Evolutionary conservation across 805 yeast species (phyloP).

Genomic region (Metschnikowia aberdeeniae): DNA sequence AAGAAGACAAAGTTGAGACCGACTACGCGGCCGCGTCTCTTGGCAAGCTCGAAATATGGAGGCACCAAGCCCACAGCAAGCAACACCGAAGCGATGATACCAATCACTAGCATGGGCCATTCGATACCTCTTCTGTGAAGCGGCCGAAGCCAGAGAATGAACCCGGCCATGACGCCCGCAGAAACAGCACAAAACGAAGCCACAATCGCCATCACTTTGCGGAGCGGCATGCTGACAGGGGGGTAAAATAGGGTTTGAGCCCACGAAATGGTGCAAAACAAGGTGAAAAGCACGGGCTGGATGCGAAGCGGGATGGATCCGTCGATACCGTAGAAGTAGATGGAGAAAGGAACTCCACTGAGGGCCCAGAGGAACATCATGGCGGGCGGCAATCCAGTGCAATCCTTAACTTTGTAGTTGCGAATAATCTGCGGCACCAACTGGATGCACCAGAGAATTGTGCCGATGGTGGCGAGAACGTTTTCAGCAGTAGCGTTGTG

Average conservation of each 20-base stretch:
- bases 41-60: slow-evolving; percentile 80
- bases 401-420: slow-evolving; percentile 71
- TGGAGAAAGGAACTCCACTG: slow-evolving; percentile 78
- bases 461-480: slow-evolving; percentile 82
- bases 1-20: slow-evolving; percentile 86
- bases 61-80: slow-evolving; percentile 79
- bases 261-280: slow-evolving; percentile 67
- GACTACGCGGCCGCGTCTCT: slow-evolving; percentile 77
- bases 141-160: slow-evolving; percentile 65
- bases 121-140: slow-evolving; percentile 44
- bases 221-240: slow-evolving; percentile 44
- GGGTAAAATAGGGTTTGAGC: slow-evolving; percentile 62
- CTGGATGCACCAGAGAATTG: slow-evolving; percentile 91
- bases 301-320: slow-evolving; percentile 75
- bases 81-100: slow-evolving; percentile 72
- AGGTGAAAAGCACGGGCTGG: slow-evolving; percentile 82
- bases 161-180: slow-evolving; percentile 61
- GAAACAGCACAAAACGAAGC: slow-evolving; percentile 36
- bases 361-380: slow-evolving; percentile 79
- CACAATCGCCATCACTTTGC: slow-evolving; percentile 34
- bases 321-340: slow-evolving; percentile 70
- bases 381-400: slow-evolving; percentile 81
- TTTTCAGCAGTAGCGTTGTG: slow-evolving; percentile 50
- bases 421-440: slow-evolving; percentile 77
- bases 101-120: slow-evolving; percentile 82